Evolutionary conservation across 2,329 filamentous ascomycete genomes (phyloP).

Genomic region (Ceratocystis lukuohia): DNA sequence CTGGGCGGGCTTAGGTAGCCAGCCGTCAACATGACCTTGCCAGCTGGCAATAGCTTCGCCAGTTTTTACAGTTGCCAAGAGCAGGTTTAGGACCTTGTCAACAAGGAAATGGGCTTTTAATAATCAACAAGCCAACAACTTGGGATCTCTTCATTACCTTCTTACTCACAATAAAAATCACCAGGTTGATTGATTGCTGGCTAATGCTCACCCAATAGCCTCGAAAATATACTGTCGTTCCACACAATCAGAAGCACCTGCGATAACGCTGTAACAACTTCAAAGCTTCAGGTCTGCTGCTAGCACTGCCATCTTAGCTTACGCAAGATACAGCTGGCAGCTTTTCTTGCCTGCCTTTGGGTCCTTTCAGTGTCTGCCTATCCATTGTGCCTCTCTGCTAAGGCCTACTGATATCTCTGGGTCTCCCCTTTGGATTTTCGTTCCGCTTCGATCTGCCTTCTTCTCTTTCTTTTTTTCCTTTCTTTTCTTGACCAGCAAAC

Average conservation of each 20-base stretch:
- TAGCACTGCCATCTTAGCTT: neutral
- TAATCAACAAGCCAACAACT: neutral
- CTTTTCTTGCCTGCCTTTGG: neutral
- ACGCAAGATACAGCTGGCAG: conserved; percentile 6
- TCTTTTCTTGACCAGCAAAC: neutral
- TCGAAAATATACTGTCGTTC: no score
- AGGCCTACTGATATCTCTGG: neutral
- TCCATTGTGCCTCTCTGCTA: neutral
- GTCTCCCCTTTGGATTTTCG: neutral
- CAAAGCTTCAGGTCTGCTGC: neutral
- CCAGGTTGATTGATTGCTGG: neutral
- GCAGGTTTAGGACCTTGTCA: neutral
- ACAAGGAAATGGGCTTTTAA: neutral
- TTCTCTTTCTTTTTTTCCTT: neutral
- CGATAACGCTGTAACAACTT: neutral
- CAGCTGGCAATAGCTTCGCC: neutral
- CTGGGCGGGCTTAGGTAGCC: neutral
- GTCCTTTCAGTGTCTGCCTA: neutral
- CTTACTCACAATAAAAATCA: neutral
- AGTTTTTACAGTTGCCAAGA: no score
- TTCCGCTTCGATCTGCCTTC: neutral
- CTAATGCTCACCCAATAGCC: neutral
- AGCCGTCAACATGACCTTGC: neutral
- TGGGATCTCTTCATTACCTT: neutral
- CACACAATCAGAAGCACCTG: no score